Evolutionary conservation across 1,139 yeast species (phyloP), one percentile per base, ranked within the genome.

Genomic region (Candida tropicalis): DNA sequence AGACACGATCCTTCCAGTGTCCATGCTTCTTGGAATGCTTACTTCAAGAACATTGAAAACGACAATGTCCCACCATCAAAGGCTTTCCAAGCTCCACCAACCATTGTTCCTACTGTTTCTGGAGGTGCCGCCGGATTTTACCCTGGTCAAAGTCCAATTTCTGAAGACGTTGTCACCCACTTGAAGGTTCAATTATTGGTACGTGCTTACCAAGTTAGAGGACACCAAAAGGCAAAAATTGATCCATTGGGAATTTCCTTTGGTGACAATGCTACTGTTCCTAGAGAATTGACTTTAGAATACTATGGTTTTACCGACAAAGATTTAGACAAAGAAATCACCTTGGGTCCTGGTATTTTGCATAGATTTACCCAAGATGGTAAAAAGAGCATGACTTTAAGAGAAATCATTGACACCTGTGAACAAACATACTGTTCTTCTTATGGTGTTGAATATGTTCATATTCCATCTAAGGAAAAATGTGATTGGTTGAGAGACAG

Each of bases 401-500:
- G 81, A 57, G 97, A 91, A 60, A 81, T 93, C 56, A 77, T 93
- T 53, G 79, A 72, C 38, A 71, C 80, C 52, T 86, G 96, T 70
- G 97, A 95, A 70, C 74, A 76, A 54, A 79, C 88, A 57, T 93
- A 95, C 77, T 90, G 97, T 71, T 79, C 86, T 37, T 72, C 87
- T 39, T 90, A 90, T 64, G 99, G 98, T 71, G 81, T 88, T 48
- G 98, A 93, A 73, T 93, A 90, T 70, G 87, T 93, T 59, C 99
- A 93, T 70, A 95, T 93, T 56, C 97, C 99, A 49, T 87, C 96
- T 45, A 86, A 95, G 67, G 89, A 82, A 59, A 87, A 87, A 70
- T 95, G 98, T 75, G 97, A 93, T 68, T 93, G 99, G 99, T 81
- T 93, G 63, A 86, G 99, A 75, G 96, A 90, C 70, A 81, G 97